Conservation (phyloP, 169 alveolate genomes). For the Cyclospora cayetanensis region DNA sequence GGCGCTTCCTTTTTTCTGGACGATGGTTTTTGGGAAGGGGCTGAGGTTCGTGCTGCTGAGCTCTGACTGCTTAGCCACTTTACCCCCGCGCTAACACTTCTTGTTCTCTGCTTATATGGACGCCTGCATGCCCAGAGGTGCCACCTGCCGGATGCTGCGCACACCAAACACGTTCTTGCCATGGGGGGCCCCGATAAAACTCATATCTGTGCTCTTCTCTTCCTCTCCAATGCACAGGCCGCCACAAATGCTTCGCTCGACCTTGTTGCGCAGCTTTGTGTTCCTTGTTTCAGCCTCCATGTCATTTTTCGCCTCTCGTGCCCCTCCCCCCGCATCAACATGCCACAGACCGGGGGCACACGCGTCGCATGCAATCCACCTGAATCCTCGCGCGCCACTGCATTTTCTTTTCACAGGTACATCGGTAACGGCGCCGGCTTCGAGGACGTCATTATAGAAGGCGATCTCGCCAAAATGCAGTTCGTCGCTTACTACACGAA, state of each 20-base stretch:
- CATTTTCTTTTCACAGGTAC: neutral
- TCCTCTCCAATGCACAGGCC: neutral
- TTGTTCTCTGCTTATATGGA: neutral
- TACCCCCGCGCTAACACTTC: neutral
- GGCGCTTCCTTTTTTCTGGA: slow-evolving; percentile 73
- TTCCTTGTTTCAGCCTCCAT: too few relatives aligned
- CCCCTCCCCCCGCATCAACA: too few relatives aligned
- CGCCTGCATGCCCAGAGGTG: neutral
- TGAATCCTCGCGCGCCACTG: neutral
- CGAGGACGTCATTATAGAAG: slow-evolving; percentile 72
- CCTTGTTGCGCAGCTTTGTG: too few relatives aligned
- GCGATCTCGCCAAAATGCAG: slow-evolving; percentile 64
- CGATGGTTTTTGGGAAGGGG: slow-evolving; percentile 66
- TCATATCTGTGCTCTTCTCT: neutral
- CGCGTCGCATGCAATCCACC: too few relatives aligned
- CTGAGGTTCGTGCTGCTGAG: slow-evolving; percentile 51
- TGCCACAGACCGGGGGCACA: too few relatives aligned
- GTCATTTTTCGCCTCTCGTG: too few relatives aligned
- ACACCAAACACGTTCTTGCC: neutral
- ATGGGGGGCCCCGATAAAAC: neutral
- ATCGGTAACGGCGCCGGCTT: slow-evolving; percentile 50
- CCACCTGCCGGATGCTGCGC: neutral
- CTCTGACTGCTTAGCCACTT: neutral
- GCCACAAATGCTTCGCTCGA: too few relatives aligned
- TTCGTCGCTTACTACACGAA: slow-evolving; percentile 74